Evolutionary conservation across 2,329 filamentous ascomycete genomes (phyloP), one percentile per base, ranked within the genome.

Genomic region (Albifimbria verrucaria): DNA sequence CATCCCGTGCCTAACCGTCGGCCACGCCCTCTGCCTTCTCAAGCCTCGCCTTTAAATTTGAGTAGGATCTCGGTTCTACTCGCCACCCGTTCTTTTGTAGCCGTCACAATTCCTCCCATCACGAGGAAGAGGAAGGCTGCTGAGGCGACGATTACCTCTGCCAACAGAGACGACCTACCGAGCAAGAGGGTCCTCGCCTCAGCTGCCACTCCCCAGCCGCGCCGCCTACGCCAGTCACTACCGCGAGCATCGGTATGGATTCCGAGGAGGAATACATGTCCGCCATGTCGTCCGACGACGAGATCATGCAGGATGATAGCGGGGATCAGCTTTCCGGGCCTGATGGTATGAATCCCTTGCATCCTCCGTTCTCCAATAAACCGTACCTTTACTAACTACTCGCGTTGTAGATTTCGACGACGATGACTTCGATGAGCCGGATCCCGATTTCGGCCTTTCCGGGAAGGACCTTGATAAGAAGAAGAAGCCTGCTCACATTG

Each of bases 211-310:
- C 57, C 61, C 62, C 61, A 53, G 73, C 75, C 43, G 80, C 82
- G 41, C 83, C 85, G 21, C 81, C 81, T 17, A 83, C 82, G 5
- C 80, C 82, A 24, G 70, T 80, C 54, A 86, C 82, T 48, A 75
- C 70, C n/a, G 66, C 67, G 21, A 78, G 74, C 49, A 76, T 76
- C 70, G 82, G 77, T 58, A 97, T 97, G 92, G 92, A 96, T 75
- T 97, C 92, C 9, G 93, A 97, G 64, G 92, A 97, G 66, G 93
- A 97, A 55, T 92, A 92, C 71, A 88, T 94, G 82, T 95, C 89
- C 63, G 85, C 86, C 66, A 79, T 87, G 62, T 93, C 90, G 42
- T 96, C 65, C 59, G 87, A 87, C 42, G 86, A 87, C 52, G 87
- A 89, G 59, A 82, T 90, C 55, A 80, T 88, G 70, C 82, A 88